Conservation (phyloP, 2,329 filamentous ascomycete species). For the Ramularia collo-cygni region DNA sequence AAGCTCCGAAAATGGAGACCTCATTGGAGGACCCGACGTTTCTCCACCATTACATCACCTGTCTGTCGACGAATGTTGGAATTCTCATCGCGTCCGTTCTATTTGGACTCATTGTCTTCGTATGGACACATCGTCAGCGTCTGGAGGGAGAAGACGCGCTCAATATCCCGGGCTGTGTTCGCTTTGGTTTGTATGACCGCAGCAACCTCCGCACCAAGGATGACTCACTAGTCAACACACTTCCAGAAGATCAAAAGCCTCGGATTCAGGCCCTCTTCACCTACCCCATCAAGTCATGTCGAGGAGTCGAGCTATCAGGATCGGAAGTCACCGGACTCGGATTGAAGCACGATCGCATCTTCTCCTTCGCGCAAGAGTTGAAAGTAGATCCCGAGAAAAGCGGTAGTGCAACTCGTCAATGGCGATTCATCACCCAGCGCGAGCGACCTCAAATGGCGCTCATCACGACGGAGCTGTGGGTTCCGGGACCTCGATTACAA, state of each 20-base stretch:
- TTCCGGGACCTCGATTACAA: conserved; percentile 47
- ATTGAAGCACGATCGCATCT: conserved; percentile 39
- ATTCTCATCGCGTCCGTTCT: not conserved
- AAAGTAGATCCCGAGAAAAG: conserved; percentile 22
- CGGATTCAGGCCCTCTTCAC: conserved; percentile 33
- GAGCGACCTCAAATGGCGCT: conserved; percentile 65
- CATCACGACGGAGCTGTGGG: conserved; percentile 60
- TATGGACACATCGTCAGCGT: too few species aligned
- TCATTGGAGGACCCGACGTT: not conserved
- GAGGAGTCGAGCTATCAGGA: conserved; percentile 32
- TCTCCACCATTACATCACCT: not conserved
- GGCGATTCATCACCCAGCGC: conserved; percentile 66
- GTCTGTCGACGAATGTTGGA: not conserved
- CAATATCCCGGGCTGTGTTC: not conserved
- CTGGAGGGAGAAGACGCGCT: not conserved
- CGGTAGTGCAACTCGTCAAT: conserved; percentile 37
- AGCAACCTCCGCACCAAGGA: not conserved
- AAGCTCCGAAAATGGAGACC: too few species aligned
- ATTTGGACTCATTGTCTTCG: not conserved
- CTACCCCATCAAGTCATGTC: conserved; percentile 44
- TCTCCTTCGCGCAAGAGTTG: conserved; percentile 60
- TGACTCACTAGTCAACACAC: too few species aligned
- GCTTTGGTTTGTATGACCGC: not conserved
- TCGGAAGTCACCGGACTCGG: conserved; percentile 38
- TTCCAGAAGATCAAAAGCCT: not conserved